Conservation (phyloP, 164 flowering plant genomes). For the Umbilicus rupestris region DNA sequence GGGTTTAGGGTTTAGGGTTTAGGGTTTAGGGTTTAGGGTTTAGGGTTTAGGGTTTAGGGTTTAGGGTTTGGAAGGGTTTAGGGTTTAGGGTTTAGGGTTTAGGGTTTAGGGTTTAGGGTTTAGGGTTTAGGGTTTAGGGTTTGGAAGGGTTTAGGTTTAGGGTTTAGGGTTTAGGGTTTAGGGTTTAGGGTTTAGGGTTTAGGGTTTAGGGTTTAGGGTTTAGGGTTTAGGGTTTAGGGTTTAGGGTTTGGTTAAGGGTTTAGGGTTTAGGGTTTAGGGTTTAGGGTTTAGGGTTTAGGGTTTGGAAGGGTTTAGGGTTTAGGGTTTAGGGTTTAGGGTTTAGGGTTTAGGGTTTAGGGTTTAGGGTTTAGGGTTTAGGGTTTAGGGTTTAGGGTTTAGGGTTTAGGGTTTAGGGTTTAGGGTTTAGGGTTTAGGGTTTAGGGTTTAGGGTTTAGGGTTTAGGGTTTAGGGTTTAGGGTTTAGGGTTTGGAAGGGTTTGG, state of each 20-base stretch:
- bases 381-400: conserved; percentile 7
- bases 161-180: conserved; percentile 12
- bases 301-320: conserved; percentile 9
- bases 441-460: conserved; percentile 14
- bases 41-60: conserved; percentile 7
- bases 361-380: conserved; percentile 10
- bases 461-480: conserved; percentile 14
- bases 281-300: conserved; percentile 8
- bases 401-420: conserved; percentile 8
- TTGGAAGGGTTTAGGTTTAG: conserved; percentile 17
- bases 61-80: conserved; percentile 6
- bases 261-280: conserved; percentile 3
- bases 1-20: conserved; percentile 11
- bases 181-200: conserved; percentile 10
- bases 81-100: conserved; percentile 10
- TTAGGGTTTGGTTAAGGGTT: background rate
- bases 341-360: conserved; percentile 10
- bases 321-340: conserved; percentile 10
- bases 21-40: conserved; percentile 9
- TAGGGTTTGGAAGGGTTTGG: no score
- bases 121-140: conserved; percentile 12
- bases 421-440: conserved; percentile 3
- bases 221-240: conserved; percentile 3
- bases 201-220: conserved; percentile 9
- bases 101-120: conserved; percentile 11